Evolutionary conservation across 2,329 filamentous ascomycete genomes (phyloP), one percentile per base, ranked within the genome.

Genomic region (Fusarium xylarioides): DNA sequence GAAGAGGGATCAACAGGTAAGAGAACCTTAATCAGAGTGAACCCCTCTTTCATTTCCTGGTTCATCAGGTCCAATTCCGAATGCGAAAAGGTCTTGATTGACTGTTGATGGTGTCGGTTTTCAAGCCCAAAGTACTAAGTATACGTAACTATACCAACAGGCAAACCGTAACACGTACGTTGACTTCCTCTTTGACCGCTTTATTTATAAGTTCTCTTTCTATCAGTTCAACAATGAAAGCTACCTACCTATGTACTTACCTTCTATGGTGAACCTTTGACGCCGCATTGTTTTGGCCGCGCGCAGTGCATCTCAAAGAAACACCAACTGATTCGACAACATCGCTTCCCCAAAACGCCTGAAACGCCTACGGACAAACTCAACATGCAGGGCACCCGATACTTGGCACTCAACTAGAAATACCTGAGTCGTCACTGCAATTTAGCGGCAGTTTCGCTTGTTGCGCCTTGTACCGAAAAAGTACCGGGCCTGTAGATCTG

Each of bases 401-500:
- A 64, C 72, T 58, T 66, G 65, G 44, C 52, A 54, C 46, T 38
- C 32, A 59, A 47, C 38, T 52, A 66, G 38, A 65, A 55, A 68
- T 68, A 68, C 63, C 23, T 68, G 26, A 61, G n/a, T 40, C 44
- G 47, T 52, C 56, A 34, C 53, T 67, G 47, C 30, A 49, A 43
- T 42, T 49, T 55, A 49, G 61, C 44, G 46, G 34, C 38, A 46
- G 40, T 35, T 32, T 44, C 64, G 30, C 64, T 70, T 46, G 46
- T 34, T 19, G 35, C 53, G 43, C 34, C 47, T 66, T 34, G 67
- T 70, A 73, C 55, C 52, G 11, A 53, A 47, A 43, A 66, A 42
- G 71, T 75, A 72, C 56, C 35, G 58, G 58, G 58, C 52, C 65
- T 77, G 74, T 57, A 74, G 76, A 77, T 77, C 76, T 66, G 66